Conservation (phyloP, 306 rosid species). For the Castanea sativa region DNA sequence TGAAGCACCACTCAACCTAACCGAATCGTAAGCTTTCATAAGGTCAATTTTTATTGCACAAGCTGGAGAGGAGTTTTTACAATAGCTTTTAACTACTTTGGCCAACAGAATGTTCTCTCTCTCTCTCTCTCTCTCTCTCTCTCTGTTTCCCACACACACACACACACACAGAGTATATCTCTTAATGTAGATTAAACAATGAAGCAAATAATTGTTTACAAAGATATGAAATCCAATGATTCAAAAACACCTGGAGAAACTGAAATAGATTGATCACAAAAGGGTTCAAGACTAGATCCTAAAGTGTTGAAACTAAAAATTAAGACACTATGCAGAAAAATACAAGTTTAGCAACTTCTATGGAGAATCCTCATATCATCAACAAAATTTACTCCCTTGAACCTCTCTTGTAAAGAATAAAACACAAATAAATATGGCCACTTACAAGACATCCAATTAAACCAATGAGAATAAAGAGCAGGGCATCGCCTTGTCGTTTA, state of each 20-base stretch:
- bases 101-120: no score
- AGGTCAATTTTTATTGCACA: no score
- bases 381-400: slow-evolving; percentile 3
- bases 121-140: no score
- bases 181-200: no score
- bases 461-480: slow-evolving; percentile 26
- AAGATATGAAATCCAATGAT: not conserved
- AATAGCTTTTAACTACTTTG: no score
- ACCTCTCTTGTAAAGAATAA: slow-evolving; percentile 27
- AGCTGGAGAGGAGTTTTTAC: no score
- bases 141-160: no score
- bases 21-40: no score
- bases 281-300: not conserved
- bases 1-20: no score
- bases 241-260: not conserved
- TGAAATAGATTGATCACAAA: not conserved
- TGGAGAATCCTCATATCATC: slow-evolving; percentile 11
- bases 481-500: slow-evolving; percentile 11
- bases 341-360: slow-evolving; percentile 24
- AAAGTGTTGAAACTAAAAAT: not conserved
- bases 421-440: slow-evolving; percentile 23
- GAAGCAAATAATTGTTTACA: no score
- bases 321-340: slow-evolving; percentile 3
- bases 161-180: no score
- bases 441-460: slow-evolving; percentile 13